Conservation (phyloP, 1,284 basidiomycete species). For the Boletus sp. region DNA sequence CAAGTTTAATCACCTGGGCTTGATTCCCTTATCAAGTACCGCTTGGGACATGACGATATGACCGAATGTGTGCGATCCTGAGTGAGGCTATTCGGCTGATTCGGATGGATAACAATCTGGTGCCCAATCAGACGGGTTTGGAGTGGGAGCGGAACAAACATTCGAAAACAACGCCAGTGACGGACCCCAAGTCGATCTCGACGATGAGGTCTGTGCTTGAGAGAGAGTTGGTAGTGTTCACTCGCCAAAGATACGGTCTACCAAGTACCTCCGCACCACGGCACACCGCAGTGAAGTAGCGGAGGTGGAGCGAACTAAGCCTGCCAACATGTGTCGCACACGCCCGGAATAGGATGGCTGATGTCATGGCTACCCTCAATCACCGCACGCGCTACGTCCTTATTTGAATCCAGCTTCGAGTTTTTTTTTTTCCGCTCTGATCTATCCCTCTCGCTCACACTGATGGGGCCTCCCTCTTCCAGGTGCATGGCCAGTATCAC, state of each 20-base stretch:
- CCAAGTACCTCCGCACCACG: slow-evolving; percentile 4
- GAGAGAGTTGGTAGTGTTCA: not conserved
- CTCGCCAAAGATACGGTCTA: not conserved
- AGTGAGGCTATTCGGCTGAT: not conserved
- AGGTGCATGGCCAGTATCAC: slow-evolving; percentile 39
- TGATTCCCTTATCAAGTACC: no score
- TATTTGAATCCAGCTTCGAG: slow-evolving; percentile 6
- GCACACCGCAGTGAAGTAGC: slow-evolving; percentile 27
- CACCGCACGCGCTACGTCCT: not conserved
- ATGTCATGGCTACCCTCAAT: slow-evolving; percentile 25
- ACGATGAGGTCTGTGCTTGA: not conserved
- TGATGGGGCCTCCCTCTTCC: slow-evolving; percentile 18
- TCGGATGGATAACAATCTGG: no score
- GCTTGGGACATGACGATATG: no score
- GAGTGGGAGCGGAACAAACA: slow-evolving; percentile 15
- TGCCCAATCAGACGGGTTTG: not conserved
- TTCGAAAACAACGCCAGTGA: not conserved
- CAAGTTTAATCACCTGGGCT: no score
- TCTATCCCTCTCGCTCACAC: not conserved
- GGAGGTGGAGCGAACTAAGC: no score
- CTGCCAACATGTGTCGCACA: slow-evolving; percentile 30
- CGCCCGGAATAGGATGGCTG: slow-evolving; percentile 12
- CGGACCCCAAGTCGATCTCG: no score
- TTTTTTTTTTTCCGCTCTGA: not conserved
- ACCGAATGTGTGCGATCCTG: no score